Conservation (phyloP, 106 monocot species). For the Triglochin maritima region DNA sequence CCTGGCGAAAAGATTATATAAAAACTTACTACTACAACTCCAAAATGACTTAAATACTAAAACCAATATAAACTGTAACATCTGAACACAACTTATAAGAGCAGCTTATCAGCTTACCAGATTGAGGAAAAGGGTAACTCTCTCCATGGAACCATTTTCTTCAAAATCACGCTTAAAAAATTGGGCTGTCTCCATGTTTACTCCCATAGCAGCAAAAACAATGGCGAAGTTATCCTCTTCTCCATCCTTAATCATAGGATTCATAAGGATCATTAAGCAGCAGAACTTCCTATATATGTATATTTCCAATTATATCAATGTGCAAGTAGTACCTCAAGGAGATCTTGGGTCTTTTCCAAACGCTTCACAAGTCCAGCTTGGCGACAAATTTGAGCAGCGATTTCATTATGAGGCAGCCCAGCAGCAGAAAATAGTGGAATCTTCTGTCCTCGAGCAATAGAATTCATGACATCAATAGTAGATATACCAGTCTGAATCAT, state of each 20-base stretch:
- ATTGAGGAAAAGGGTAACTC: constrained; percentile 94
- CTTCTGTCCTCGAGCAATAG: constrained; percentile 97
- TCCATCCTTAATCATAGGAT: constrained; percentile 35
- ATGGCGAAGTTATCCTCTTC: constrained; percentile 98
- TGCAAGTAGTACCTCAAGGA: constrained; percentile 48
- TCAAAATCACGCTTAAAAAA: constrained; percentile 99
- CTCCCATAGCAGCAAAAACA: constrained; percentile 99
- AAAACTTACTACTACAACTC: too few species aligned
- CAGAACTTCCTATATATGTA: too few species aligned
- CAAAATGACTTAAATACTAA: too few species aligned
- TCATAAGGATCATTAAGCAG: neutral
- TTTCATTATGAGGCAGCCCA: constrained; percentile 96
- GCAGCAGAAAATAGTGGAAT: constrained; percentile 98
- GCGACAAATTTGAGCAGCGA: constrained; percentile 98
- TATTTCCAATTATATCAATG: too few species aligned
- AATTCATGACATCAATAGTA: constrained; percentile 99
- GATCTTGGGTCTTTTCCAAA: constrained; percentile 54
- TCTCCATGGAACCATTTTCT: constrained; percentile 99
- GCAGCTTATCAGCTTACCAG: constrained; percentile 32
- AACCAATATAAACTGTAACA: too few species aligned
- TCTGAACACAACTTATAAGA: too few species aligned
- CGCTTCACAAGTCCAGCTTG: constrained; percentile 97
- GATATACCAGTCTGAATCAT: constrained; percentile 99
- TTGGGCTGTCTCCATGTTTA: constrained; percentile 99
- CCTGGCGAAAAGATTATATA: constrained; percentile 30